Evolutionary conservation across 2,329 filamentous ascomycete genomes (phyloP).

Genomic region (Paecilomyces niveus): DNA sequence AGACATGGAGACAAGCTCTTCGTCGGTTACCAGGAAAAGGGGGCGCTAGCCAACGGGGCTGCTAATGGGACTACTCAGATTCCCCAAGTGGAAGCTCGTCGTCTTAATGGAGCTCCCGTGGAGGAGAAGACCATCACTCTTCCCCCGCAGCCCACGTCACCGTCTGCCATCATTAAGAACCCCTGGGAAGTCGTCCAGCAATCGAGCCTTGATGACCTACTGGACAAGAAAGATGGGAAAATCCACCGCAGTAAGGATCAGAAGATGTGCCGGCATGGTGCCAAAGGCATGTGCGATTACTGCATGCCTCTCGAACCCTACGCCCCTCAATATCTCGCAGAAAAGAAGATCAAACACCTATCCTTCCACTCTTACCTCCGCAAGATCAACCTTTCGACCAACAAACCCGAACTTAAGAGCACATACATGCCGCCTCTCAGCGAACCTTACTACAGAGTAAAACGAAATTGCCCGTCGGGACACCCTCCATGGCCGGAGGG

Average conservation of each 20-base stretch:
- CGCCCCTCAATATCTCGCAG: conserved; percentile 75
- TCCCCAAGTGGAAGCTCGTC: conserved; percentile 20
- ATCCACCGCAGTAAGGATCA: conserved; percentile 66
- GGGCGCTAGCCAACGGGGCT: conserved; percentile 44
- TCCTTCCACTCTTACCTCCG: conserved; percentile 92
- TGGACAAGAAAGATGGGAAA: conserved; percentile 87
- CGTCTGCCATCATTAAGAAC: conserved; percentile 63
- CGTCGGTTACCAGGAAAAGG: conserved; percentile 65
- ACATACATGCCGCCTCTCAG: conserved; percentile 94
- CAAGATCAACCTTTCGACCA: conserved; percentile 93
- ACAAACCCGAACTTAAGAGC: conserved; percentile 86
- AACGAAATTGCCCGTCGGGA: conserved; percentile 80
- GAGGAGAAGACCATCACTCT: conserved; percentile 55
- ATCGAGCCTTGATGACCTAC: conserved; percentile 73
- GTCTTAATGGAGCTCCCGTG: conserved; percentile 31
- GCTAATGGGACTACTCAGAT: conserved; percentile 18
- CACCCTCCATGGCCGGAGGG: conserved; percentile 92
- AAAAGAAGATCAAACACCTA: conserved; percentile 98
- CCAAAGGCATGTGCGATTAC: conserved; percentile 98
- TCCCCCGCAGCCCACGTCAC: conserved; percentile 51
- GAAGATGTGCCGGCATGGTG: conserved; percentile 91
- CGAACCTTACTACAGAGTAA: conserved; percentile 88
- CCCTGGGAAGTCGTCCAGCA: conserved; percentile 91
- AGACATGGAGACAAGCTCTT: conserved; percentile 92
- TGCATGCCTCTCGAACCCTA: conserved; percentile 97